Percentiles rank a stretch among this genome's conserved stretches.
phyloP scores from a whole-genome alignment of 805 yeast genomes.

The Saccharomycopsis amapae region DNA sequence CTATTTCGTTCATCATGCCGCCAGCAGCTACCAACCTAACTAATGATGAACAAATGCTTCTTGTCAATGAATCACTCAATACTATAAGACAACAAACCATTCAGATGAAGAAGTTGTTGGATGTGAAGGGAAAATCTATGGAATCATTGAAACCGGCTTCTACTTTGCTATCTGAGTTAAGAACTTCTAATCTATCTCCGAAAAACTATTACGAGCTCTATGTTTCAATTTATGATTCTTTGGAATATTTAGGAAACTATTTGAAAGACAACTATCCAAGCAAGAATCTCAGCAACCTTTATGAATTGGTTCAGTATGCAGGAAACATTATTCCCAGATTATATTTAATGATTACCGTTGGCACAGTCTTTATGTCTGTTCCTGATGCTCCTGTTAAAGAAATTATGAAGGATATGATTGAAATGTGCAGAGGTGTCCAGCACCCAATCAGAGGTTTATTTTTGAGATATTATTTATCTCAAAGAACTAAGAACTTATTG shows the following conservation, averaged over 20 bases:
- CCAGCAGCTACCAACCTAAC: not conserved
- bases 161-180: slow-evolving; percentile 68
- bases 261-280: slow-evolving; percentile 61
- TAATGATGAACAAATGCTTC: slow-evolving; percentile 24
- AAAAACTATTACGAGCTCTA: slow-evolving; percentile 92
- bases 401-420: slow-evolving; percentile 91
- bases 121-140: slow-evolving; percentile 62
- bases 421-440: slow-evolving; percentile 96
- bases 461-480: slow-evolving; percentile 80
- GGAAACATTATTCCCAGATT: slow-evolving; percentile 89
- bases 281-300: slow-evolving; percentile 74
- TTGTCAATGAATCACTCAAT: slow-evolving; percentile 39
- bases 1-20: no score
- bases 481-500: slow-evolving; percentile 54
- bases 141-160: slow-evolving; percentile 87
- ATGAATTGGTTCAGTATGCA: slow-evolving; percentile 91
- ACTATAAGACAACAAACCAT: slow-evolving; percentile 63
- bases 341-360: slow-evolving; percentile 92
- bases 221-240: slow-evolving; percentile 74
- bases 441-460: slow-evolving; percentile 91
- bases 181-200: slow-evolving; percentile 72
- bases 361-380: slow-evolving; percentile 76
- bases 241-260: slow-evolving; percentile 58
- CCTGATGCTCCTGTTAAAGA: slow-evolving; percentile 77
- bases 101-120: slow-evolving; percentile 71